Evolutionary conservation across 495 filamentous ascomycete species (phyloP).

Genomic region (Lophiostoma macrostomum): DNA sequence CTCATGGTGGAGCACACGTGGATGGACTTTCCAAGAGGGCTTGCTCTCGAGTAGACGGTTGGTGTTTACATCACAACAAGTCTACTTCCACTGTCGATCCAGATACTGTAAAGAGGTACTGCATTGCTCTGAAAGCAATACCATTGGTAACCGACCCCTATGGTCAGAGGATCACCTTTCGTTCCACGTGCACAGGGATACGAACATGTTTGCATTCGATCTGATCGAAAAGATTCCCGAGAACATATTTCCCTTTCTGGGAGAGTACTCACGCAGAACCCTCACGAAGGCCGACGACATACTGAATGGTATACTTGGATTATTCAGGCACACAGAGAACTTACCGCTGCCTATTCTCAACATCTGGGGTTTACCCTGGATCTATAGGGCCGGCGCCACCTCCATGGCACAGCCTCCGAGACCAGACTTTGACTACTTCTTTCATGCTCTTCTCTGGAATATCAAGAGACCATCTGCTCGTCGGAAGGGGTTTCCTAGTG

Average conservation of each 20-base stretch:
- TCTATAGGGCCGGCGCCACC: too few relatives aligned
- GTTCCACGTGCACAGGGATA: background rate
- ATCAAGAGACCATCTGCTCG: background rate
- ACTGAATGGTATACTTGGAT: slow-evolving; percentile 3
- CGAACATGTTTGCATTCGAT: background rate
- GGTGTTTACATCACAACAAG: slow-evolving; percentile 1
- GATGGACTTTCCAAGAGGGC: slow-evolving; percentile 8
- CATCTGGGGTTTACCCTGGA: background rate
- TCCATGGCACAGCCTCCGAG: background rate
- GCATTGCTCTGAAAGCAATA: background rate
- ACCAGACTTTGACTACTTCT: background rate
- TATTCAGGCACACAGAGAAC: background rate
- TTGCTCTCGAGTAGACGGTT: background rate
- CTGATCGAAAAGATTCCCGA: background rate
- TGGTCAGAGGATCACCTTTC: background rate
- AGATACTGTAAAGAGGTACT: background rate
- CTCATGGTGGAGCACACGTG: background rate
- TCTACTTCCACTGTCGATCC: slow-evolving; percentile 3
- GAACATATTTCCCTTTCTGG: background rate
- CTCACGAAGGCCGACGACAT: background rate
- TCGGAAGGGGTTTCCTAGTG: slow-evolving; percentile 1
- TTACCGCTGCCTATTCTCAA: background rate
- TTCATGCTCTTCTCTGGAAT: background rate
- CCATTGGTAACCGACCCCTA: background rate
- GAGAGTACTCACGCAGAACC: background rate